A percentile compares a stretch with the other conserved stretches of the same genome.
phyloP scores from a whole-genome alignment of 768 basidiomycete genomes.

The Hericium rajendrae region DNA sequence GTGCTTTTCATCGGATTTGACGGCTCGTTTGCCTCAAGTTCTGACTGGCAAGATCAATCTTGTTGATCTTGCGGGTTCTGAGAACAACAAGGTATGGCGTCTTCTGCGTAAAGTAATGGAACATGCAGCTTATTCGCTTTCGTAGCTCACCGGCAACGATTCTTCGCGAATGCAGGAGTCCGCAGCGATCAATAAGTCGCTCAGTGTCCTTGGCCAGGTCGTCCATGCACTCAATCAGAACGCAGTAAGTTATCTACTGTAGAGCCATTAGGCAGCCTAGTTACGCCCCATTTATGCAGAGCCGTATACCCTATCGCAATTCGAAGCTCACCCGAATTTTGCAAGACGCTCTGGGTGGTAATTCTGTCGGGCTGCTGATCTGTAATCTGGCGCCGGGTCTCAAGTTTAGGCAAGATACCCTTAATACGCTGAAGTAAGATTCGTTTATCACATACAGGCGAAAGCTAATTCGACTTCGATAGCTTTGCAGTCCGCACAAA shows the following conservation, averaged over 20 bases:
- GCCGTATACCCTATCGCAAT: constrained; percentile 82
- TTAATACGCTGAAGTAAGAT: constrained; percentile 79
- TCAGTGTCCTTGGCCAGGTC: constrained; percentile 82
- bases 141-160: constrained; percentile 74
- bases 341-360: constrained; percentile 84
- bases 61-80: constrained; percentile 84
- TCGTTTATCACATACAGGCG: not conserved
- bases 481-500: constrained; percentile 80
- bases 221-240: constrained; percentile 76
- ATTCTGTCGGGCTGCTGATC: constrained; percentile 69
- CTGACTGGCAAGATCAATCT: constrained; percentile 73
- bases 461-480: not conserved
- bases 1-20: not conserved
- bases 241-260: constrained; percentile 34
- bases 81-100: constrained; percentile 68
- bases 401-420: constrained; percentile 78
- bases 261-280: not conserved
- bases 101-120: no score
- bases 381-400: constrained; percentile 80
- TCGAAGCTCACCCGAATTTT: constrained; percentile 83
- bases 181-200: constrained; percentile 80
- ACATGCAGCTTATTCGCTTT: not conserved
- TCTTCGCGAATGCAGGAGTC: constrained; percentile 82
- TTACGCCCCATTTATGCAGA: constrained; percentile 26
- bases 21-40: constrained; percentile 27